Evolutionary conservation across 805 yeast genomes (phyloP), one percentile per base, ranked within the genome.

Genomic region (Spathaspora arborariae): DNA sequence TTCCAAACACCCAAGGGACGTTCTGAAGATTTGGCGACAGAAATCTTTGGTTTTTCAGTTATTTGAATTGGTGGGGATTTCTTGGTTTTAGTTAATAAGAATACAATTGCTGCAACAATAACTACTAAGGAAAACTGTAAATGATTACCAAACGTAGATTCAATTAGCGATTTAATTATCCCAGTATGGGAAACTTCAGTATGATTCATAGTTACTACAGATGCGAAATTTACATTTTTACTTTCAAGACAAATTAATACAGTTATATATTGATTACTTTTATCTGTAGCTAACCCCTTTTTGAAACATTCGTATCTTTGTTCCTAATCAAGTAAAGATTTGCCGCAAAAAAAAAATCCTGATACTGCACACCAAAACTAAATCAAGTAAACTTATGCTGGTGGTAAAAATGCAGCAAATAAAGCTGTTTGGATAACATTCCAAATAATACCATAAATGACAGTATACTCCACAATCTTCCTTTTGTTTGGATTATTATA

Each of bases 331-430:
- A 20, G 39, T 37, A 20, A 37, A 37, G 21, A 20, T 37, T 37
- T 37, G 39, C 39, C 16, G 39, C 35, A 30, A 30, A 30, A 30
- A 30, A 30, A 30, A 30, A 30, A n/a, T 2, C 11, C n/a, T 30
- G 35, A 30, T 30, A 3, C 9, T 7, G 15, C 35, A 30, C 33
- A 22, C 5, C 24, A 22, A 5, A 34, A 15, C 39, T 20, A 37
- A 37, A 37, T 37, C 39, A 20, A 20, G 39, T 37, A 37, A 37
- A 20, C n/a, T 18, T 51, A 89, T n/a, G 98, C 98, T 4, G 98
- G 98, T 2, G 97, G 98, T 38, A 91, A 70, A 59, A 88, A 91
- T n/a, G 83, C 83, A 6, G 85, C 88, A 67, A 80, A 91, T 43
- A 91, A 66, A 1, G 80, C 76, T 0, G 91, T 77, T 63, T 91